phyloP scores from a whole-genome alignment of 192 early-diverging fungal genomes.

The Spinellus fusiger region DNA sequence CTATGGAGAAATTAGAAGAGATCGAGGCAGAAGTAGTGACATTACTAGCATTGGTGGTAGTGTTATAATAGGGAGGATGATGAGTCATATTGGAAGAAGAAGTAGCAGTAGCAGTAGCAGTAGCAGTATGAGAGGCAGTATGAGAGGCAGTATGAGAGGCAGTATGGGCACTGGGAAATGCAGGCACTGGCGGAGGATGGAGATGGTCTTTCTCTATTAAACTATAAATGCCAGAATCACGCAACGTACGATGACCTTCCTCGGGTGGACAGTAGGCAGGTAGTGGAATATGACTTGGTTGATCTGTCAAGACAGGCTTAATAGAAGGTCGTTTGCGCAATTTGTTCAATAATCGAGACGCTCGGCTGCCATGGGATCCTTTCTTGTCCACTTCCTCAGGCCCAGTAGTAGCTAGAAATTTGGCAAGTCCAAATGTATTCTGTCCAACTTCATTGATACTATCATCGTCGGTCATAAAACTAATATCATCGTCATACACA shows the following conservation, averaged over 20 bases:
- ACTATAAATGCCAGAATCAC: slow-evolving; percentile 21
- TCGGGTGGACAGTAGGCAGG: slow-evolving; percentile 11
- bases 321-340: slow-evolving; percentile 8
- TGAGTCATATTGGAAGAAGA: too few species aligned
- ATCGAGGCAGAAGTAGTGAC: too few species aligned
- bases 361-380: background rate
- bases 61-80: too few species aligned
- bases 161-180: background rate
- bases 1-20: too few species aligned
- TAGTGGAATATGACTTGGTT: slow-evolving; percentile 9
- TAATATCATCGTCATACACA: background rate
- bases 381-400: slow-evolving; percentile 13
- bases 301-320: background rate
- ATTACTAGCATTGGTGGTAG: too few species aligned
- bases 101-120: too few species aligned
- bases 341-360: slow-evolving; percentile 13
- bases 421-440: slow-evolving; percentile 1
- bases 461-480: background rate
- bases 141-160: too few species aligned
- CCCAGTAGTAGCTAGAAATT: slow-evolving; percentile 14
- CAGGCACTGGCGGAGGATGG: background rate
- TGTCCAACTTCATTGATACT: background rate
- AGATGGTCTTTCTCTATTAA: background rate
- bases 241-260: background rate
- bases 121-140: too few species aligned